Evolutionary conservation across 768 basidiomycete genomes (phyloP), one percentile per base, ranked within the genome.

Genomic region (Xerocomellus intermedius): DNA sequence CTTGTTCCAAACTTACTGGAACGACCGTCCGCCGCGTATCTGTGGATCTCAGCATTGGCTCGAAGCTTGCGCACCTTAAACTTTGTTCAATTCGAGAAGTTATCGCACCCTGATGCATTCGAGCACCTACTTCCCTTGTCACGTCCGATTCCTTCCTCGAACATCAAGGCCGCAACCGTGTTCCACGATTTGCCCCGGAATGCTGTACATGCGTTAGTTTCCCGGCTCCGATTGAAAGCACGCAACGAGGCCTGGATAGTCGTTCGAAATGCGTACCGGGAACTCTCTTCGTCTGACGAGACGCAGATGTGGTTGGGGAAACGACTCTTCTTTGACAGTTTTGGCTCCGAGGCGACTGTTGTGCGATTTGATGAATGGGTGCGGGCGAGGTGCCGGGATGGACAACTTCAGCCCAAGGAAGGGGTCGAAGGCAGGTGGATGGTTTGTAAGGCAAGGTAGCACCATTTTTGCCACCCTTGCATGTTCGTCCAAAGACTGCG

Each of bases 241-340:
- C 76, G 84, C 32, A 74, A 75, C 19, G 79, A 73, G n/a, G 71
- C 82, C 2, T 90, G 88, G 88, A 64, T 46, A 0, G 69, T 87
- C 16, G 61, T 90, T 42, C 81, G 86, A 30, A 73, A 78, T 21
- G 81, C 82, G 0, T 89, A 90, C 66, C 76, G 85, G 42, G 88
- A 89, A 62, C 52, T 89, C 17, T 66, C 71, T 22, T 68, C 70
- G 1, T 64, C 71, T 8, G 66, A 69, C 32, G 72, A 74, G 32
- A 79, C 77, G 8, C 73, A 69, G 41, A 50, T 50, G 10, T 86
- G 84, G 84, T 65, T 86, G 39, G 61, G 65, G 6, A 75, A 74
- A 22, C 75, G 74, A n/a, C 60, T 89, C 21, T 78, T 74, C 52
- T 69, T 85, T 49, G 68, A 73, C 9, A 72, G 69, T 42, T 63